phyloP scores from a whole-genome alignment of 106 monocot genomes.

The Posidonia australis region DNA sequence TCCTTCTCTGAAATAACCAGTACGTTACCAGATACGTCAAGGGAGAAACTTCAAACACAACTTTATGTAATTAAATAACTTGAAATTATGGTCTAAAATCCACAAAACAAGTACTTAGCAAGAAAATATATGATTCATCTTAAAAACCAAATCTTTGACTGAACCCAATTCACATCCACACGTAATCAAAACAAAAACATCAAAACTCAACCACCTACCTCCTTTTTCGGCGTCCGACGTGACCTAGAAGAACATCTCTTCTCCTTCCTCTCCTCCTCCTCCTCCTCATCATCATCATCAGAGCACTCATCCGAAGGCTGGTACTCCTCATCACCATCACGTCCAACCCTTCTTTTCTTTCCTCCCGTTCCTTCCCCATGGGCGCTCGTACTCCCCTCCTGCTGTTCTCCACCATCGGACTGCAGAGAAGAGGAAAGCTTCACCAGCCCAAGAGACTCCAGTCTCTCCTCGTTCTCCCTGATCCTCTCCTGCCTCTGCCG shows the following conservation, averaged over 20 bases:
- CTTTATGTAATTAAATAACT: neutral
- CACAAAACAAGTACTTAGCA: too few species aligned
- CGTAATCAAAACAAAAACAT: neutral
- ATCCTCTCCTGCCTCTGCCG: conserved; percentile 35
- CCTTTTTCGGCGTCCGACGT: neutral
- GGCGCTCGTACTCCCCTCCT: neutral
- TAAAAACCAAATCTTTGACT: too few species aligned
- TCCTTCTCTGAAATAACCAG: conserved; percentile 31
- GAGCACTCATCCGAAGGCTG: conserved; percentile 33
- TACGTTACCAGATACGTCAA: too few species aligned
- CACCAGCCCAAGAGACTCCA: conserved; percentile 40
- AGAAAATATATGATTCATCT: too few species aligned
- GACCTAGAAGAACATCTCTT: conserved; percentile 12
- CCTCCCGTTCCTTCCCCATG: neutral
- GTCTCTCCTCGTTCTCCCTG: conserved; percentile 36
- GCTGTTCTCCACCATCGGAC: neutral
- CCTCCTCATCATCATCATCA: conserved; percentile 10
- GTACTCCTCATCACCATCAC: conserved; percentile 39
- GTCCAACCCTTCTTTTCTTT: neutral
- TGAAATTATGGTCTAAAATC: too few species aligned
- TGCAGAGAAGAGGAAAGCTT: conserved; percentile 24
- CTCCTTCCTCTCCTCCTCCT: conserved; percentile 15
- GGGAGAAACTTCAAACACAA: too few species aligned
- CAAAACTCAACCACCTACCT: conserved; percentile 21
- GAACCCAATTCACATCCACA: too few species aligned